Percentiles rank a stretch among this genome's conserved stretches.
Conservation (phyloP, 192 early-diverging fungal species). For the Backusella sp. region DNA sequence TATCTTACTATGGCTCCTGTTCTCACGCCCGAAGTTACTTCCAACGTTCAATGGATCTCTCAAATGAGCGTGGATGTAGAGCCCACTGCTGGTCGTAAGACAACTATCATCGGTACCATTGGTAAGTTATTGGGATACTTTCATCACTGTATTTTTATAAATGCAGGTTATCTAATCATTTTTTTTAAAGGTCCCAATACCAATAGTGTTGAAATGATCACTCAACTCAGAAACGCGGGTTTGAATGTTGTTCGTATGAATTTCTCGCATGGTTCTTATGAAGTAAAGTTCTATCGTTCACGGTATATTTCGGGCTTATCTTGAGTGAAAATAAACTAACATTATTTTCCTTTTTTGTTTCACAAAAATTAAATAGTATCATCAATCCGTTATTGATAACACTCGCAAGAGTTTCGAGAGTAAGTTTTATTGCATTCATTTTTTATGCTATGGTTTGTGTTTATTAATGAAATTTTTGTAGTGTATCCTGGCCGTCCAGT, state of each 20-base stretch:
- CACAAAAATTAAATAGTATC: slow-evolving; percentile 40
- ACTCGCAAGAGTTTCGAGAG: slow-evolving; percentile 43
- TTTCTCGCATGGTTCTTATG: slow-evolving; percentile 62
- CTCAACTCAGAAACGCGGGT: slow-evolving; percentile 69
- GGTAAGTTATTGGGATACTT: slow-evolving; percentile 31
- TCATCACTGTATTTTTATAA: not conserved
- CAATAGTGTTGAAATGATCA: slow-evolving; percentile 77
- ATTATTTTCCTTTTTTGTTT: slow-evolving; percentile 4
- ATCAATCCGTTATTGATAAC: slow-evolving; percentile 61
- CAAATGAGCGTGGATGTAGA: slow-evolving; percentile 60
- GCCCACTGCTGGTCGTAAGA: slow-evolving; percentile 66
- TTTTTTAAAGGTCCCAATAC: slow-evolving; percentile 59
- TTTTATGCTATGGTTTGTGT: not conserved
- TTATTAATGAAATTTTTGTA: not conserved
- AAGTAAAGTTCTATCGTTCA: slow-evolving; percentile 26
- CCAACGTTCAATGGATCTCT: slow-evolving; percentile 72
- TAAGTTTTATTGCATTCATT: slow-evolving; percentile 29
- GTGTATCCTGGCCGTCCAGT: slow-evolving; percentile 52
- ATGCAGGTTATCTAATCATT: too few species aligned
- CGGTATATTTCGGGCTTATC: not conserved
- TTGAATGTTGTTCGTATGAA: slow-evolving; percentile 87
- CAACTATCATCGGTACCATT: slow-evolving; percentile 82
- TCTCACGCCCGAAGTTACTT: slow-evolving; percentile 40
- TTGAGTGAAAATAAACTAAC: not conserved
- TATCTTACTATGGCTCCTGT: not conserved